phyloP scores from a whole-genome alignment of 768 basidiomycete species.

The Collybiopsis confluens region DNA sequence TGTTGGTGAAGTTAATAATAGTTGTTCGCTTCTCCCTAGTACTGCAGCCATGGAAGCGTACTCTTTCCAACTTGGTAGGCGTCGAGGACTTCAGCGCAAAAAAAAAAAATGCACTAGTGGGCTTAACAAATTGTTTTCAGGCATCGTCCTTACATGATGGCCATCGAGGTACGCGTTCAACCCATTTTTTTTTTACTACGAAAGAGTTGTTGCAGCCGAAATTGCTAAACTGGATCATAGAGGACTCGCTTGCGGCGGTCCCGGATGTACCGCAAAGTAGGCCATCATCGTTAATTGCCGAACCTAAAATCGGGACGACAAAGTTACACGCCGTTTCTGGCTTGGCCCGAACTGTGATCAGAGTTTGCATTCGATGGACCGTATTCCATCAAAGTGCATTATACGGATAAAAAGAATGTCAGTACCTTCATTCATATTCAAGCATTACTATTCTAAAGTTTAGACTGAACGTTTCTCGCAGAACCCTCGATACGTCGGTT shows the following conservation, averaged over 20 bases:
- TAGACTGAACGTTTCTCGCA: background rate
- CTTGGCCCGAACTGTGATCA: background rate
- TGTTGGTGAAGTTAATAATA: background rate
- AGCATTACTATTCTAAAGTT: background rate
- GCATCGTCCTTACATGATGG: background rate
- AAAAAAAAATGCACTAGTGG: background rate
- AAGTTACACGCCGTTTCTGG: too few species aligned
- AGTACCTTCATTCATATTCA: background rate
- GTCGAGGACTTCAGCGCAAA: too few species aligned
- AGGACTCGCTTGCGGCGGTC: too few species aligned
- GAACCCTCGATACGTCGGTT: background rate
- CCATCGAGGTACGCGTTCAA: background rate
- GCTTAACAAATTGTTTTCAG: background rate
- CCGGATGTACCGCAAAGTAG: too few species aligned
- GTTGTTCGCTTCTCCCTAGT: background rate
- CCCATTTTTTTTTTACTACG: background rate
- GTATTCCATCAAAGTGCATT: background rate
- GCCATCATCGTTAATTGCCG: too few species aligned
- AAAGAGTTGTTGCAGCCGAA: too few species aligned
- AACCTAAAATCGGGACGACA: too few species aligned
- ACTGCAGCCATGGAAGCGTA: background rate
- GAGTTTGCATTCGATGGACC: background rate
- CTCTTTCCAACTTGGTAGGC: background rate
- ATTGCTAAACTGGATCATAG: too few species aligned
- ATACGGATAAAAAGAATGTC: background rate